Evolutionary conservation across 225 moss, liverwort and hornwort species (phyloP).

Genomic region (Physcomitrium patens): DNA sequence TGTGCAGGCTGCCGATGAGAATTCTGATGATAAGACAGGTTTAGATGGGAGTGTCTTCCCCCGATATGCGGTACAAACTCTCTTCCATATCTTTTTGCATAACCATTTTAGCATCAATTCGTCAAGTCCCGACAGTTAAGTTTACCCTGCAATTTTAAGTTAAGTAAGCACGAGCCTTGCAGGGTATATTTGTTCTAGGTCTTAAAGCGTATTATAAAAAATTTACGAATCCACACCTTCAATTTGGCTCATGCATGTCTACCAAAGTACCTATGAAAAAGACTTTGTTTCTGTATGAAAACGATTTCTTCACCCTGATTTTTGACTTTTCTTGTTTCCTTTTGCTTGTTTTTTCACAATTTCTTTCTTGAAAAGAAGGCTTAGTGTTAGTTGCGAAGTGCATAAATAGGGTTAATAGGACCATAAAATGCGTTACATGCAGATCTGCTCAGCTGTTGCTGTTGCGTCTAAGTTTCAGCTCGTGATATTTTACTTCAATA

Average conservation of each 20-base stretch:
- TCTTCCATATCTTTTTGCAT: background rate
- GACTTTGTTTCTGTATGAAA: background rate
- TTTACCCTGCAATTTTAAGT: background rate
- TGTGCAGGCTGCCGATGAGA: slow-evolving; percentile 36
- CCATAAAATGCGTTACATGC: too few relatives aligned
- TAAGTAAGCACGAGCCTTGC: background rate
- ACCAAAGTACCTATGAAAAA: background rate
- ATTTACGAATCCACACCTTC: slow-evolving; percentile 6
- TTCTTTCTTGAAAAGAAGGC: too few relatives aligned
- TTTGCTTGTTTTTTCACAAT: too few relatives aligned
- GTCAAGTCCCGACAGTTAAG: background rate
- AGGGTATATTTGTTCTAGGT: background rate
- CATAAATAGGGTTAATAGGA: too few relatives aligned
- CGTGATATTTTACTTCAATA: too few relatives aligned
- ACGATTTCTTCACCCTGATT: background rate
- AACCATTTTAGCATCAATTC: background rate
- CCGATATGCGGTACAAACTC: slow-evolving; percentile 46
- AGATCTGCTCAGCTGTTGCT: too few relatives aligned
- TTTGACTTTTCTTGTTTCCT: background rate
- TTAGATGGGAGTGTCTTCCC: slow-evolving; percentile 32
- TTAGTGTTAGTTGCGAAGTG: too few relatives aligned
- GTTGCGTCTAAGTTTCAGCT: too few relatives aligned
- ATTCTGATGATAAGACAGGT: background rate
- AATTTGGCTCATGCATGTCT: background rate
- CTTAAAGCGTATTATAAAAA: background rate